Evolutionary conservation across 2,329 filamentous ascomycete species (phyloP), one percentile per base, ranked within the genome.

Genomic region (Fusarium citri): DNA sequence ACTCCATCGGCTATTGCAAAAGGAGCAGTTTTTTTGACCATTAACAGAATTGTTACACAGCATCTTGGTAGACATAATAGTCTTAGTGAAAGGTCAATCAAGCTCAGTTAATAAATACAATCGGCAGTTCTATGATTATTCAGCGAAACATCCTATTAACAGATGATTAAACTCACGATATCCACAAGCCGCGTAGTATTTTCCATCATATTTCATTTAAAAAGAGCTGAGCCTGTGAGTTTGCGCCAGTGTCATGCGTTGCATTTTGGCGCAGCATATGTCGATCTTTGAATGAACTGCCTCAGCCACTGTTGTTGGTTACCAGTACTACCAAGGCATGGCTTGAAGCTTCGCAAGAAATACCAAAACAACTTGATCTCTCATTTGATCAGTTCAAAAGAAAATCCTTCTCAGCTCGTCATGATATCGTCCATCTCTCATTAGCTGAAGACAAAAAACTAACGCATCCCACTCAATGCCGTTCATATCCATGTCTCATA

Each of bases 201-300:
- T 4, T 14, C 18, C 34, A 18, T 25, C 15, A 41, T 5, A 51
- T 40, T 20, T 26, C 16, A 5, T 37, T 25, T 23, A 16, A 14
- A n/a, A 15, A 45, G 20, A 50, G 43, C 61, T 41, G 50, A 67
- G 51, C 48, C 37, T 57, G 23, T 46, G 25, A 58, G 56, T 43
- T 55, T 68, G 58, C 58, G 58, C 49, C 64, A 58, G 45, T 51
- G 50, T 59, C 26, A 61, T 56, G 51, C 64, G 62, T 51, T 30
- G 59, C 67, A 68, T 55, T 48, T 43, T 23, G 54, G 51, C 63
- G 67, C 55, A 71, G 65, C 60, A 69, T 42, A 41, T 47, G 67
- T 25, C 63, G 63, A 70, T 71, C 67, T 25, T 54, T 56, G 14
- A 8, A 22, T 28, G 22, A 51, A 23, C 37, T 57, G 48, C 55